Evolutionary conservation across 2,329 filamentous ascomycete genomes (phyloP).

Genomic region (Talaromyces funiculosus): DNA sequence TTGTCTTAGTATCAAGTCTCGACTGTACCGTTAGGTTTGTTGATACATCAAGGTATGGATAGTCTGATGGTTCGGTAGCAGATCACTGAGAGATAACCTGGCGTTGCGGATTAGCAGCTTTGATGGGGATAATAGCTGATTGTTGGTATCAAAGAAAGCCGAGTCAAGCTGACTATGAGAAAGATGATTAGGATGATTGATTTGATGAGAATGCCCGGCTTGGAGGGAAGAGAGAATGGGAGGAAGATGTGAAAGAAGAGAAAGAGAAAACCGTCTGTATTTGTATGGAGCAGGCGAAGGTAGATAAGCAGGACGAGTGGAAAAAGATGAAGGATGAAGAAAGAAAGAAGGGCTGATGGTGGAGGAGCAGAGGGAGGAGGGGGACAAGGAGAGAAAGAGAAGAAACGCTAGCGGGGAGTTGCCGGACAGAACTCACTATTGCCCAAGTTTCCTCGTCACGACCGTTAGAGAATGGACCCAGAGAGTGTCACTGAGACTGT

Average conservation of each 20-base stretch:
- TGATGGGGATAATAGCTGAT: background rate
- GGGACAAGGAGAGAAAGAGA: constrained; percentile 5
- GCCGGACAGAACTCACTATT: constrained; percentile 2
- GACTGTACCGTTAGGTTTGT: background rate
- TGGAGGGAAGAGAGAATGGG: constrained; percentile 4
- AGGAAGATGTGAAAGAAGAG: constrained; percentile 15
- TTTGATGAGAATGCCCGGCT: background rate
- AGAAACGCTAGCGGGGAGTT: constrained; percentile 4
- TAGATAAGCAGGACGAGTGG: background rate
- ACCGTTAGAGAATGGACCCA: background rate
- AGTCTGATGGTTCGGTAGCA: background rate
- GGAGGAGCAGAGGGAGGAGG: constrained; percentile 6
- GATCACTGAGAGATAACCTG: background rate
- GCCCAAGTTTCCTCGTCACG: background rate
- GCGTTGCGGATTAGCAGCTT: background rate
- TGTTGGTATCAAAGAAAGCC: constrained; percentile 1
- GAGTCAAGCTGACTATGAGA: background rate
- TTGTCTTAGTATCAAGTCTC: background rate
- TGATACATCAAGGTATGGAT: background rate
- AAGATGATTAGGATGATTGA: background rate
- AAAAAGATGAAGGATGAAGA: constrained; percentile 14
- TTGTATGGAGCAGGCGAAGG: constrained; percentile 14
- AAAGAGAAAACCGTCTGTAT: constrained; percentile 12
- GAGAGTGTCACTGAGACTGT: background rate
- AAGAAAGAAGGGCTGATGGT: constrained; percentile 8